These are phyloP conservation scores for Amoeboaphelidium occidentale DNA, from an alignment of 371 early-diverging fungal genomes.

Conservation along the genomic window DNA sequence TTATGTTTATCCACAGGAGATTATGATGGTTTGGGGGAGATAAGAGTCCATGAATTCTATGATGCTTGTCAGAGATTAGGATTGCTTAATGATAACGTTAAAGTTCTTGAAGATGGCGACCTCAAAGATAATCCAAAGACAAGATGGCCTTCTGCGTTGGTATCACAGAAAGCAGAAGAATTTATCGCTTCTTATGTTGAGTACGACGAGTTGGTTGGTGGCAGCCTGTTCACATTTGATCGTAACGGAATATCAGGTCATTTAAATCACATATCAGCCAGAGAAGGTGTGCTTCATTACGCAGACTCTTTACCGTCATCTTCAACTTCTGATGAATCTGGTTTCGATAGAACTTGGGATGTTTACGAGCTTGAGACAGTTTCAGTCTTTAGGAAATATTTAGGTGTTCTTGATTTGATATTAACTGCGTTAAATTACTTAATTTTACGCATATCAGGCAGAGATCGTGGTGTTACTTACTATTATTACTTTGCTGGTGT, in stretches of 20 bases:
- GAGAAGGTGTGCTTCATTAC: slow-evolving; percentile 29
- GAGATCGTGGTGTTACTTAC: not conserved
- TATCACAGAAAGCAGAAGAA: slow-evolving; percentile 27
- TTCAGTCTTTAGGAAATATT: not conserved
- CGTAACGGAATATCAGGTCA: slow-evolving; percentile 73
- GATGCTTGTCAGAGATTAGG: slow-evolving; percentile 39
- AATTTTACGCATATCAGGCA: not conserved
- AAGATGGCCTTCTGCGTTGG: slow-evolving; percentile 34
- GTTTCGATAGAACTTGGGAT: not conserved
- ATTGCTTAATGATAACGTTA: slow-evolving; percentile 27
- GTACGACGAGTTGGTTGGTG: slow-evolving; percentile 31
- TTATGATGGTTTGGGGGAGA: slow-evolving; percentile 28
- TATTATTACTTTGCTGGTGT: slow-evolving; percentile 2
- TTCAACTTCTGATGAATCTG: slow-evolving; percentile 16
- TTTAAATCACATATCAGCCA: slow-evolving; percentile 67
- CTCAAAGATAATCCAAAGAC: slow-evolving; percentile 49
- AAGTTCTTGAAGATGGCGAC: slow-evolving; percentile 18
- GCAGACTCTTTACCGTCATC: slow-evolving; percentile 19
- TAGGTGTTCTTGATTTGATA: slow-evolving; percentile 1
- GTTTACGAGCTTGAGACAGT: not conserved
- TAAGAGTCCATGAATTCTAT: slow-evolving; percentile 50
- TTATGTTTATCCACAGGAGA: slow-evolving; percentile 68
- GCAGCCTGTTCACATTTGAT: slow-evolving; percentile 77
- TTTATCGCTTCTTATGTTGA: slow-evolving; percentile 8
- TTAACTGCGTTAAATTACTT: not conserved